These are phyloP conservation scores for Cicer arietinum DNA, from an alignment of 306 rosid species.

Conservation along the genomic window DNA sequence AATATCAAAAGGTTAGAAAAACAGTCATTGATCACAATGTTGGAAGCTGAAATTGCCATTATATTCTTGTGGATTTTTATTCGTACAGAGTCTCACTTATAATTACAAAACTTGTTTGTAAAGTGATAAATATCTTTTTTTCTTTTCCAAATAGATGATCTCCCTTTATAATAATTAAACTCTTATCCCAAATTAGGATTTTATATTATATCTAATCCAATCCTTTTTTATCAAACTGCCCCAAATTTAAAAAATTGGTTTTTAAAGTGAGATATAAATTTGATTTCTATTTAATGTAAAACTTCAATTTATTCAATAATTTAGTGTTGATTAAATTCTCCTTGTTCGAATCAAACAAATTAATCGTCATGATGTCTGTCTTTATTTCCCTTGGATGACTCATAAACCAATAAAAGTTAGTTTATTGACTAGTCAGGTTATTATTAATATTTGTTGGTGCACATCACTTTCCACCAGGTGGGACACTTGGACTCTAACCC, in stretches of 20 bases:
- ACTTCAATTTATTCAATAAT: neutral
- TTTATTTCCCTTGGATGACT: conserved; percentile 51
- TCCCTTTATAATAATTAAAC: too few relatives aligned
- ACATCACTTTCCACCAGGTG: conserved; percentile 54
- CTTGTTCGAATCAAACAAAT: conserved; percentile 32
- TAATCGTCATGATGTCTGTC: conserved; percentile 35
- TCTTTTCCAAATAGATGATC: too few relatives aligned
- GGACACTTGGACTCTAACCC: conserved; percentile 47
- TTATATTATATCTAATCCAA: too few relatives aligned
- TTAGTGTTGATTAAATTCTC: conserved; percentile 14
- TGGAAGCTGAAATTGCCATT: conserved; percentile 8
- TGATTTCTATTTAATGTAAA: too few relatives aligned
- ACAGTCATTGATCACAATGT: conserved; percentile 10
- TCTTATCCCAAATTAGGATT: too few relatives aligned
- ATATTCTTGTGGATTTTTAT: conserved; percentile 27
- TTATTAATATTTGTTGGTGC: conserved; percentile 37
- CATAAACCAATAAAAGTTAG: conserved; percentile 54
- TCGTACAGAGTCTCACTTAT: too few relatives aligned
- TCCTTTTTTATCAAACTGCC: too few relatives aligned
- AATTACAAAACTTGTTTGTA: too few relatives aligned
- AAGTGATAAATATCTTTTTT: too few relatives aligned
- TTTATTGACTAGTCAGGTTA: conserved; percentile 22
- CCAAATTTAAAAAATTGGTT: too few relatives aligned
- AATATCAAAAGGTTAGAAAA: conserved; percentile 15
- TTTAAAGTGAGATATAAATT: too few relatives aligned